These are phyloP conservation scores for Alternaria ethzedia DNA, from an alignment of 2,329 filamentous ascomycete species.

Conservation along the genomic window DNA sequence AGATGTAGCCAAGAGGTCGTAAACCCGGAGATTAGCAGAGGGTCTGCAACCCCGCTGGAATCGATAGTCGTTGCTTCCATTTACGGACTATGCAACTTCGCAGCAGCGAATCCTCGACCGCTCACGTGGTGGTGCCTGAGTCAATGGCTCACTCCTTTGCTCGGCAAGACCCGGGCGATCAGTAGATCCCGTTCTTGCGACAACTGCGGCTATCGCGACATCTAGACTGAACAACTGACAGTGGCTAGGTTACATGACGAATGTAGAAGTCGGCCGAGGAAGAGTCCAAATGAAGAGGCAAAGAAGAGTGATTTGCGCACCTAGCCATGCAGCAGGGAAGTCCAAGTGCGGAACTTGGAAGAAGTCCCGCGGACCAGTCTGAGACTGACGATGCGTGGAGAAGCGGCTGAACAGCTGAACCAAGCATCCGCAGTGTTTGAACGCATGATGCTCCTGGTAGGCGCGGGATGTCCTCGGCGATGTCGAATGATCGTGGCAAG, in stretches of 20 bases:
- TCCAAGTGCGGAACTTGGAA: neutral
- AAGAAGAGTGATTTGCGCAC: neutral
- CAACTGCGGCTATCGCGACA: neutral
- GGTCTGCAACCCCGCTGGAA: constrained; percentile 2
- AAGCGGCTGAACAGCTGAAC: constrained; percentile 1
- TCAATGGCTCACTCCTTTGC: neutral
- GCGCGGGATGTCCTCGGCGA: neutral
- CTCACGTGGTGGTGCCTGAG: neutral
- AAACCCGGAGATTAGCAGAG: constrained; percentile 18
- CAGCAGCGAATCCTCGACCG: neutral
- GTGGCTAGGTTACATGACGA: neutral
- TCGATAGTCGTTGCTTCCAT: constrained; percentile 22
- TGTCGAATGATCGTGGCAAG: neutral
- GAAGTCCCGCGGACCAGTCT: neutral
- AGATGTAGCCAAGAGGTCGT: constrained; percentile 8
- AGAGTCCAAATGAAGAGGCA: neutral
- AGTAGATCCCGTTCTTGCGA: constrained; percentile 6
- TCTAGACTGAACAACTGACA: neutral
- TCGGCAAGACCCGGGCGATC: constrained; percentile 3
- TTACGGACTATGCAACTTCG: constrained; percentile 11
- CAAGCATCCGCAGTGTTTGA: neutral
- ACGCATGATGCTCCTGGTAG: neutral
- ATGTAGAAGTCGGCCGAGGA: neutral
- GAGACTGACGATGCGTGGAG: constrained; percentile 1
- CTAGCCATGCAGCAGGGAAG: neutral